Base-by-base conservation (phyloP, 108 stramenopile species). In the Nitzschia palea region DNA sequence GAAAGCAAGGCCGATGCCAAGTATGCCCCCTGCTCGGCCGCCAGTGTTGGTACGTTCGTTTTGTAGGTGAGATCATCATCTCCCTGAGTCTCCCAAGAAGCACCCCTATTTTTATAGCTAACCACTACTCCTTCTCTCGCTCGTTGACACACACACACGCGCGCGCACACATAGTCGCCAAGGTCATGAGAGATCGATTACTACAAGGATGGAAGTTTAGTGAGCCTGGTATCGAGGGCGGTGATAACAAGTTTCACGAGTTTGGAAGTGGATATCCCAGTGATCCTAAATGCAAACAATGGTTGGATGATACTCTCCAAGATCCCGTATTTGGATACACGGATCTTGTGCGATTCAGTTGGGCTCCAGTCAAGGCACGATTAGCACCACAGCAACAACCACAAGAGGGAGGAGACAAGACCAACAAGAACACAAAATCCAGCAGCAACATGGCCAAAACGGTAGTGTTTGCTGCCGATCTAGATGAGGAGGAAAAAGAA, bases 1-100 rank as follows among this genome's bases (percentile, higher is more conserved):
- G 91, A 91, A 65, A 86, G 84, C 74, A 96, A 96, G 74, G 96
- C 96, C 14, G 96, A 96, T 78, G 88, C 93, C 25, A 93, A 89
- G n/a, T 96, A 94, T 80, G 81, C 88, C 23, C 80, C 82, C 4
- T 90, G 91, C 60, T 86, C 86, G 33, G 95, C 92, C 23, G 95
- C 90, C 2, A 87, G 86, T 14, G 85, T 92, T 17, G 80, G 79
- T 82, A 69, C 56, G 80, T 70, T 15, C 10, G 4, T 28, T n/a
- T n/a, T n/a, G n/a, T n/a, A n/a, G n/a, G n/a, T n/a, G n/a, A n/a
- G n/a, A n/a, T n/a, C n/a, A n/a, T n/a, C n/a, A n/a, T n/a, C n/a
- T n/a, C n/a, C n/a, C n/a, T n/a, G n/a, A n/a, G n/a, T n/a, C n/a
- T n/a, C n/a, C n/a, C n/a, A n/a, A n/a, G n/a, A n/a, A n/a, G n/a